Evolutionary conservation across 225 moss, liverwort and hornwort genomes (phyloP).

Genomic region (Marchantia polymorpha): DNA sequence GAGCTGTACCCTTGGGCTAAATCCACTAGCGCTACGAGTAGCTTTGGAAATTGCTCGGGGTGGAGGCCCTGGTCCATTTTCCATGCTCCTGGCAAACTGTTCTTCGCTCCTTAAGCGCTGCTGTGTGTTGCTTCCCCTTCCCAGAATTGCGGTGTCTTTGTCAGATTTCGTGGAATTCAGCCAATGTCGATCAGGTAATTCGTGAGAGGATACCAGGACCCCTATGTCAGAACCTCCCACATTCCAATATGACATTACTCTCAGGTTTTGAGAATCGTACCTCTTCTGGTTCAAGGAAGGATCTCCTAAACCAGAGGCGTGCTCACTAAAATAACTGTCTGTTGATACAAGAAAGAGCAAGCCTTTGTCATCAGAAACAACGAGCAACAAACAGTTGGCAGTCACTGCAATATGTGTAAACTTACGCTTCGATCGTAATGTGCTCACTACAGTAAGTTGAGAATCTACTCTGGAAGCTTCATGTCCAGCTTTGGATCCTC

Average conservation of each 20-base stretch:
- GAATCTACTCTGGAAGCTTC: constrained; percentile 22
- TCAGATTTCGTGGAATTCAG: constrained; percentile 35
- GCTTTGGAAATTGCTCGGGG: constrained; percentile 1
- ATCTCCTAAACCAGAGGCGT: constrained; percentile 14
- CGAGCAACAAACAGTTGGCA: constrained; percentile 70
- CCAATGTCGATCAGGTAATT: constrained; percentile 58
- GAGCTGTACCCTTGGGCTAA: constrained; percentile 63
- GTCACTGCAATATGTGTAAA: constrained; percentile 51
- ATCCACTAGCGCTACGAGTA: constrained; percentile 61
- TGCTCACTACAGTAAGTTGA: constrained; percentile 2
- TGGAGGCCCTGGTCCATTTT: constrained; percentile 33
- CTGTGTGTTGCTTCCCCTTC: background rate
- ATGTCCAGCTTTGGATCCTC: background rate
- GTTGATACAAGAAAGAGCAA: constrained; percentile 65
- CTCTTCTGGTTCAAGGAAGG: background rate
- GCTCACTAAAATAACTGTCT: constrained; percentile 64
- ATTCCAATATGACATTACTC: constrained; percentile 61
- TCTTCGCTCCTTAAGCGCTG: background rate
- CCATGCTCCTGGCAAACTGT: constrained; percentile 15
- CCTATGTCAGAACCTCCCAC: constrained; percentile 81
- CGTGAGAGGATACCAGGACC: constrained; percentile 19
- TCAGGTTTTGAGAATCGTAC: constrained; percentile 28
- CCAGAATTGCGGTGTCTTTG: background rate
- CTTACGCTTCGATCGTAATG: constrained; percentile 6
- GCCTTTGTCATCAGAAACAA: constrained; percentile 63